Evolutionary conservation across 2,329 filamentous ascomycete species (phyloP).

Genomic region (Pseudogymnoascus sp.): DNA sequence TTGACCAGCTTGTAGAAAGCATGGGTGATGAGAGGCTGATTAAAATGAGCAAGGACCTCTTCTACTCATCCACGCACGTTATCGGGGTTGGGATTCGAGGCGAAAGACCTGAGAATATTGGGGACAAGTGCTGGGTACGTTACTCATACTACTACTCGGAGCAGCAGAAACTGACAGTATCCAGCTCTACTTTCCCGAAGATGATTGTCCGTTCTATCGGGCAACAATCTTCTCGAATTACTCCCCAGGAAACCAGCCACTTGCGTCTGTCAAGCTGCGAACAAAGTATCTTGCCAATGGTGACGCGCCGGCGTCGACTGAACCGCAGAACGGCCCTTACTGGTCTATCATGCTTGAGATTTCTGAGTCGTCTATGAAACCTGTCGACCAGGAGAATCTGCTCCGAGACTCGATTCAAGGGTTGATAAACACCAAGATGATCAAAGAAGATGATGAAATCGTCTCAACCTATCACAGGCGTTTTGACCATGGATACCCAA

Average conservation of each 20-base stretch:
- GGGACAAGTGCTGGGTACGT: constrained; percentile 95
- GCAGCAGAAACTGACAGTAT: constrained; percentile 20
- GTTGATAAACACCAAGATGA: constrained; percentile 95
- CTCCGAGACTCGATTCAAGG: constrained; percentile 90
- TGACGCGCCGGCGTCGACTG: constrained; percentile 64
- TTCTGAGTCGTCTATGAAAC: constrained; percentile 92
- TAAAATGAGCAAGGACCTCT: constrained; percentile 78
- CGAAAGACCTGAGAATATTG: constrained; percentile 84
- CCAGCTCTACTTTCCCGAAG: constrained; percentile 94
- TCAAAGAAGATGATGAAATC: constrained; percentile 84
- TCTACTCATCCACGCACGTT: constrained; percentile 95
- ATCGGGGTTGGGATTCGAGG: constrained; percentile 93
- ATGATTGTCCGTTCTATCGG: constrained; percentile 98
- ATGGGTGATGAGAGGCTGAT: constrained; percentile 85
- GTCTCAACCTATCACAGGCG: constrained; percentile 96
- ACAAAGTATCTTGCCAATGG: constrained; percentile 82
- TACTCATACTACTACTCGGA: no score
- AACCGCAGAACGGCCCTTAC: constrained; percentile 83
- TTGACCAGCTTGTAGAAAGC: constrained; percentile 77
- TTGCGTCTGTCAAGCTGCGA: constrained; percentile 72
- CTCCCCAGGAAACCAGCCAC: constrained; percentile 95
- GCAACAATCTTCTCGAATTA: constrained; percentile 99
- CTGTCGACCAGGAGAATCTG: constrained; percentile 77
- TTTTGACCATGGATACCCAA: constrained; percentile 98
- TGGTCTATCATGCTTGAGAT: constrained; percentile 99